phyloP scores from a whole-genome alignment of 352 stramenopile genomes.

The Globisporangium cederbergense region DNA sequence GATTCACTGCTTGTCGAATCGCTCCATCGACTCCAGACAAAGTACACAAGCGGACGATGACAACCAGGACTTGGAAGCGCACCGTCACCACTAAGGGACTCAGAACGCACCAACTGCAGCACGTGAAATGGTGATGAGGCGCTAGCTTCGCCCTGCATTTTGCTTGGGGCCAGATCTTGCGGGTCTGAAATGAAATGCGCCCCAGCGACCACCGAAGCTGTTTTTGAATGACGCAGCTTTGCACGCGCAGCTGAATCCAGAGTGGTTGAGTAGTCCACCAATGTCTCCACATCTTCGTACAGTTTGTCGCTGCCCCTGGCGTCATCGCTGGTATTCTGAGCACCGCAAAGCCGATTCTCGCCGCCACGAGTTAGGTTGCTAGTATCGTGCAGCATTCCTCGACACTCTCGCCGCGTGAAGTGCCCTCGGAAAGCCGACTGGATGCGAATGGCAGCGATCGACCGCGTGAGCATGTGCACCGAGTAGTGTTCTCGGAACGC shows the following conservation, averaged over 20 bases:
- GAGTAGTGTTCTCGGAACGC: conserved; percentile 34
- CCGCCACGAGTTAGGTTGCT: neutral
- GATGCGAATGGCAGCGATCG: conserved; percentile 26
- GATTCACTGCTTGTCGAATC: neutral
- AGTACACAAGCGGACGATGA: conserved; percentile 20
- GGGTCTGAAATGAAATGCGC: neutral
- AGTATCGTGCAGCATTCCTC: too few relatives aligned
- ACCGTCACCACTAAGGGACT: neutral
- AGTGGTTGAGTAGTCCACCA: conserved; percentile 3
- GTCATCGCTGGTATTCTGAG: neutral
- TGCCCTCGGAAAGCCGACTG: conserved; percentile 25
- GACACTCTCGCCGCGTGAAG: neutral
- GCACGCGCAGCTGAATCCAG: conserved; percentile 6
- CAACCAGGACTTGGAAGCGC: neutral
- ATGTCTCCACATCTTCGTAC: neutral
- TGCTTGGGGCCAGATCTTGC: neutral
- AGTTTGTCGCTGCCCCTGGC: neutral
- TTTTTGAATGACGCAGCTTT: neutral
- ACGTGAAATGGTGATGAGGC: conserved; percentile 1
- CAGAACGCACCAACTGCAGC: conserved; percentile 6
- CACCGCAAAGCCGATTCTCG: neutral
- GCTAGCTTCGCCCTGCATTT: neutral
- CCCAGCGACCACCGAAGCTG: neutral
- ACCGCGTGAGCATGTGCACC: conserved; percentile 27
- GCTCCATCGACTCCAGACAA: conserved; percentile 48